These are phyloP conservation scores for Alternaria novae-zelandiae DNA, from an alignment of 2,329 filamentous ascomycete species.

Conservation along the genomic window DNA sequence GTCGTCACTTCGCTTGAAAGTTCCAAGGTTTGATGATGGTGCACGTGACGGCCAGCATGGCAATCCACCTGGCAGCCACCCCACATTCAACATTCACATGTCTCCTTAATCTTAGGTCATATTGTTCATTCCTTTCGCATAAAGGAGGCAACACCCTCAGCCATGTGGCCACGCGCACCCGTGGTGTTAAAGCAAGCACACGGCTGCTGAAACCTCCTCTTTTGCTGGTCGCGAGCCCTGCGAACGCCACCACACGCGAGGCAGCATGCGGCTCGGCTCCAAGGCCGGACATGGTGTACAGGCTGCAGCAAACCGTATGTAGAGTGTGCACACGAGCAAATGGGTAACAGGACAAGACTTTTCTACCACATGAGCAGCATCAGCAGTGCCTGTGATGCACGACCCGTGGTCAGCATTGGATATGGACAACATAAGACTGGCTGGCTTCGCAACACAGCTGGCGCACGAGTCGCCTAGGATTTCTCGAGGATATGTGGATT, in stretches of 20 bases:
- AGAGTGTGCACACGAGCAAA: constrained; percentile 1
- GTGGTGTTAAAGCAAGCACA: constrained; percentile 3
- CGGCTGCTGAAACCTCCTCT: not conserved
- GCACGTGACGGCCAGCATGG: constrained; percentile 18
- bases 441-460: constrained; percentile 1
- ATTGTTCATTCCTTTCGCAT: constrained; percentile 22
- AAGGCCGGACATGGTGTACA: constrained; percentile 4
- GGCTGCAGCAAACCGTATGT: constrained; percentile 1
- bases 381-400: constrained; percentile 1
- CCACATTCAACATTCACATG: constrained; percentile 16
- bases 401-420: not conserved
- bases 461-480: not conserved
- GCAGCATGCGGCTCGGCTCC: constrained; percentile 15
- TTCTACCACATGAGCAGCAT: not conserved
- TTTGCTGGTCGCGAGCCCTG: constrained; percentile 1
- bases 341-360: not conserved
- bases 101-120: constrained; percentile 33
- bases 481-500: constrained; percentile 1
- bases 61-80: constrained; percentile 3
- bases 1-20: constrained; percentile 36
- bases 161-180: constrained; percentile 10
- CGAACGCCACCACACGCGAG: constrained; percentile 1
- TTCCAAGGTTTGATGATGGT: constrained; percentile 19
- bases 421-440: constrained; percentile 4
- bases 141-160: constrained; percentile 25